Base-by-base conservation (phyloP, 306 rosid species). In the Quercus berberidifolia region DNA sequence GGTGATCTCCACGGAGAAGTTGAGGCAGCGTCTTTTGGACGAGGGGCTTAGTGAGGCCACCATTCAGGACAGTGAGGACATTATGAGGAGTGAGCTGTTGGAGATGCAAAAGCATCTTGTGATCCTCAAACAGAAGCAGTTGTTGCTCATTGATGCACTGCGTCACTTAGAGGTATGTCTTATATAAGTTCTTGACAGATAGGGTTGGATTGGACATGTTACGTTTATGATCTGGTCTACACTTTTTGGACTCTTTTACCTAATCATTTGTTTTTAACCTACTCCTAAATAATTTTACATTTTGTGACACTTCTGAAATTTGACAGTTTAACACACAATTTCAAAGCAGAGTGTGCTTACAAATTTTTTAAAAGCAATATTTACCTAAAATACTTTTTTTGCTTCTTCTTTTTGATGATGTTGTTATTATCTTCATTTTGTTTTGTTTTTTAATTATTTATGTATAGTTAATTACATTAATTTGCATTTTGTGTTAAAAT, bases 101-200 rank as follows among this genome's bases (percentile, higher is more conserved):
- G 79, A 88, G 31, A 67, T 95, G 93, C 92, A 89, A 19, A 85
- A 77, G 69, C 90, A 90, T 76, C 85, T 93, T 76, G 74, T 87
- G n/a, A 88, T 86, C 64, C 98, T 95, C 80, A 95, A 90, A 86
- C 89, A 91, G 79, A 93, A 93, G 83, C 94, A 93, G 63, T 20
- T 89, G 85, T 86, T 87, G 30, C 90, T 93, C 5, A 67, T 88
- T 0, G 99, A 95, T 75, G 84, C 98, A 0, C 80, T 92, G 19
- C 95, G 99, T 56, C 91, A 86, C 74, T 83, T 95, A 79, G 99
- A 95, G 92, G 99, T 93, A 90, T 41, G 46, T 8, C 46, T 41
- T 41, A 7, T 8, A 41, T 41, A 7, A 41, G 46, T 41, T 41
- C 46, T 41, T 41, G 12, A 41, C 46, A 41, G 46, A 41, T 8